Conservation (phyloP, 192 early-diverging fungal species). For the Oehlia diaphana region DNA sequence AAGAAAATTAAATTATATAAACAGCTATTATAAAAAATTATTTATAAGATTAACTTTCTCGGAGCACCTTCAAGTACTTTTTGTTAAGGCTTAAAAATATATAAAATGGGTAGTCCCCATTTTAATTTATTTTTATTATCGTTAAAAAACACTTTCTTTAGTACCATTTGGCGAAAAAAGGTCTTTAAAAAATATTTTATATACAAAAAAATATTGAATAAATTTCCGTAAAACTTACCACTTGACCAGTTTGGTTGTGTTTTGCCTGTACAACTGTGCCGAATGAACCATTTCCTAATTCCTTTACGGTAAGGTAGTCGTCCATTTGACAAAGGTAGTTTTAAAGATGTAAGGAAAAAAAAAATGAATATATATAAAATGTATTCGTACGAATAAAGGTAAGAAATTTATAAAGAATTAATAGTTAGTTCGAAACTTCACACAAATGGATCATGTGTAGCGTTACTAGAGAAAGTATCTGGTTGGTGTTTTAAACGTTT, state of each 20-base stretch:
- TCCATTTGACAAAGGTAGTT: constrained; percentile 27
- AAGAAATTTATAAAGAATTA: too few species aligned
- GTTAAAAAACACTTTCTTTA: too few species aligned
- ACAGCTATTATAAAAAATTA: background rate
- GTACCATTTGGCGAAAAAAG: too few species aligned
- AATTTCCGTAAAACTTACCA: constrained; percentile 48
- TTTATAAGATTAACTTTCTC: background rate
- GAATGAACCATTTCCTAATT: constrained; percentile 84
- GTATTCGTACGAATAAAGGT: too few species aligned
- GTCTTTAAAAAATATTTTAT: too few species aligned
- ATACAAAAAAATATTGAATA: background rate
- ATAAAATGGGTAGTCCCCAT: background rate
- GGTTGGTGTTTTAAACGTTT: too few species aligned
- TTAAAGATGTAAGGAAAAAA: background rate
- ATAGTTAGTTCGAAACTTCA: too few species aligned
- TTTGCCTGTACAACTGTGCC: constrained; percentile 72
- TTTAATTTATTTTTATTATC: background rate
- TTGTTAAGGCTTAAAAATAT: background rate
- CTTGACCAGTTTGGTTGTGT: constrained; percentile 63
- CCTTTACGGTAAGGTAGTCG: constrained; percentile 64
- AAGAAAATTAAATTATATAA: constrained; percentile 3
- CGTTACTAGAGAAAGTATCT: too few species aligned
- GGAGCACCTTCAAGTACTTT: background rate
- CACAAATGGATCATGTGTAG: too few species aligned
- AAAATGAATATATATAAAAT: too few species aligned